A percentile compares a stretch with the other conserved stretches of the same genome.
Evolutionary conservation across 768 basidiomycete species (phyloP).

Genomic region (Collybia mongolica): DNA sequence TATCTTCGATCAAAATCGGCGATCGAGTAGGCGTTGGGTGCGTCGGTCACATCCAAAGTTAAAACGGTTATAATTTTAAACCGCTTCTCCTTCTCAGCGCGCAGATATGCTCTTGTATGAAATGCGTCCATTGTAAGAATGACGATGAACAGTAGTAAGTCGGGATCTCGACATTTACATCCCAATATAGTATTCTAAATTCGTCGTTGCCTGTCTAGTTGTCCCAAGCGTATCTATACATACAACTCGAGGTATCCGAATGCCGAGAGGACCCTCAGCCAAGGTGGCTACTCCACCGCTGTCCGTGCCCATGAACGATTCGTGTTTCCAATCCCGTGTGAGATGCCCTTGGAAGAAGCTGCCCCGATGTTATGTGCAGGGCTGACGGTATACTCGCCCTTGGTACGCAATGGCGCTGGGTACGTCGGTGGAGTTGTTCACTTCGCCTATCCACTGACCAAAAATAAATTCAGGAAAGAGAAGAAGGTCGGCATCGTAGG

Average conservation of each 20-base stretch:
- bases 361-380: slow-evolving; percentile 68
- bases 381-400: slow-evolving; percentile 61
- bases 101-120: slow-evolving; percentile 42
- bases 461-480: slow-evolving; percentile 42
- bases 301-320: slow-evolving; percentile 50
- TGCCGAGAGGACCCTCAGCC: slow-evolving; percentile 32
- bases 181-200: neutral
- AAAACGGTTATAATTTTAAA: too few relatives aligned
- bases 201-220: slow-evolving; percentile 23
- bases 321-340: slow-evolving; percentile 57
- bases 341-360: slow-evolving; percentile 48
- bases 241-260: slow-evolving; percentile 42
- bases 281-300: slow-evolving; percentile 48
- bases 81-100: slow-evolving; percentile 36
- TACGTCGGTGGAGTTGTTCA: slow-evolving; percentile 4
- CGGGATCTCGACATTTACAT: neutral
- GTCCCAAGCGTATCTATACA: slow-evolving; percentile 36
- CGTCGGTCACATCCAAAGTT: neutral
- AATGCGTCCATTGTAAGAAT: slow-evolving; percentile 46
- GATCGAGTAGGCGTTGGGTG: slow-evolving; percentile 51
- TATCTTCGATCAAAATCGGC: slow-evolving; percentile 53
- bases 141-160: slow-evolving; percentile 53
- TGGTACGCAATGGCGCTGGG: slow-evolving; percentile 49
- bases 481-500: slow-evolving; percentile 67
- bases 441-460: neutral